A percentile compares a stretch with the other conserved stretches of the same genome.
phyloP scores from a whole-genome alignment of 331 rosid species.

The Phaseolus coccineus region DNA sequence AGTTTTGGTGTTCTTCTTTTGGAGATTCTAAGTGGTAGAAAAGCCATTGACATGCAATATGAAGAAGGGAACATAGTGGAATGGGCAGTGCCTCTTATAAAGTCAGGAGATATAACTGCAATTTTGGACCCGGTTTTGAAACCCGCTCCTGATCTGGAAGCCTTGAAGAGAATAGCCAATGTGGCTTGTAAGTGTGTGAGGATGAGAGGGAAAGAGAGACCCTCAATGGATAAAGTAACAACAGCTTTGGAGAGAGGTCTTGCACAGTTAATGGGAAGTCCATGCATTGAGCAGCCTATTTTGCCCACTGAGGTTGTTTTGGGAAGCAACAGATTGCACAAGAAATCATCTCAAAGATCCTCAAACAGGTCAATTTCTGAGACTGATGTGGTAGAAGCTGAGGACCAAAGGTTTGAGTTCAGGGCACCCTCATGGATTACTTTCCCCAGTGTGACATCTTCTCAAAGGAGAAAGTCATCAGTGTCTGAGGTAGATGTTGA shows the following conservation, averaged over 20 bases:
- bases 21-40: constrained; percentile 91
- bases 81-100: constrained; percentile 96
- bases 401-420: constrained; percentile 86
- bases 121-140: constrained; percentile 76
- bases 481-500: constrained; percentile 87
- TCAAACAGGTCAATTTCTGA: constrained; percentile 82
- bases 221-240: constrained; percentile 97
- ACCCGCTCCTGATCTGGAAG: constrained; percentile 75
- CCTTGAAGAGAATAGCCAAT: constrained; percentile 84
- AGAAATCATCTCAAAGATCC: constrained; percentile 86
- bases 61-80: constrained; percentile 92
- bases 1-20: constrained; percentile 90
- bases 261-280: constrained; percentile 90
- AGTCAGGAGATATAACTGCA: constrained; percentile 64
- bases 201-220: constrained; percentile 99
- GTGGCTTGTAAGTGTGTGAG: constrained; percentile 94
- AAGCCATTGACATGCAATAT: constrained; percentile 94
- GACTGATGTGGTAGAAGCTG: constrained; percentile 73
- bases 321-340: constrained; percentile 92
- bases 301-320: constrained; percentile 92
- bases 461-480: constrained; percentile 94
- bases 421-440: constrained; percentile 99
- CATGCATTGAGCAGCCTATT: constrained; percentile 92
- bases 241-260: constrained; percentile 87
- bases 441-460: constrained; percentile 92